Evolutionary conservation across 2,329 filamentous ascomycete genomes (phyloP), one percentile per base, ranked within the genome.

Genomic region (Pestalotiopsis sp.): DNA sequence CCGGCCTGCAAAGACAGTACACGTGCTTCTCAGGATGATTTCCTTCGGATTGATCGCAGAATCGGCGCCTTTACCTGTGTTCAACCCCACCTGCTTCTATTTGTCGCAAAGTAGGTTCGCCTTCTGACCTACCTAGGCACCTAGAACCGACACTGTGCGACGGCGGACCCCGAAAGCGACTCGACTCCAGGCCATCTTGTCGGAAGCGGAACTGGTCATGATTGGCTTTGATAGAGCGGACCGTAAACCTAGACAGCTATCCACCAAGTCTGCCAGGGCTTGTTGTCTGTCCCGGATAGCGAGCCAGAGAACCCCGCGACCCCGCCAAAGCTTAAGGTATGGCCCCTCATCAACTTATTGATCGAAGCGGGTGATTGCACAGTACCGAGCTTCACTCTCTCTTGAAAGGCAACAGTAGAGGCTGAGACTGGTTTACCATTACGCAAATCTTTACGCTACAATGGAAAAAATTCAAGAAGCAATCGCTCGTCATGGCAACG

Each of bases 401-500:
- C 45, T 52, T 49, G 41, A 9, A 17, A 52, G 20, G 45, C 14
- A 52, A 20, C 20, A 3, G 17, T 52, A 9, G 6, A n/a, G 14
- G 6, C 45, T 9, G 45, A 52, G 17, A n/a, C n/a, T 9, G 20
- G 9, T 52, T n/a, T n/a, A 2, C 6, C 45, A 52, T 4, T 14
- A 17, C 41, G 41, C 41, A 45, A 45, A 45, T 14, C 17, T 45
- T 45, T 17, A 45, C 13, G 56, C n/a, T 27, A 60, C 31, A 7
- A 63, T 63, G 60, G 64, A 66, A 20, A 66, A 66, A n/a, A 58
- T 66, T 9, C 23, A 36, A 23, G 49, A 58, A 39, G 41, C 64
- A 27, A 66, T 66, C 12, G 64, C 49, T 45, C 57, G 25, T 14
- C 64, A 66, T 58, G 64, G 64, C 64, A 66, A 57, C n/a, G 23